Evolutionary conservation across 2,329 filamentous ascomycete genomes (phyloP).

Genomic region (Pseudopyrenochaeta lycopersici): DNA sequence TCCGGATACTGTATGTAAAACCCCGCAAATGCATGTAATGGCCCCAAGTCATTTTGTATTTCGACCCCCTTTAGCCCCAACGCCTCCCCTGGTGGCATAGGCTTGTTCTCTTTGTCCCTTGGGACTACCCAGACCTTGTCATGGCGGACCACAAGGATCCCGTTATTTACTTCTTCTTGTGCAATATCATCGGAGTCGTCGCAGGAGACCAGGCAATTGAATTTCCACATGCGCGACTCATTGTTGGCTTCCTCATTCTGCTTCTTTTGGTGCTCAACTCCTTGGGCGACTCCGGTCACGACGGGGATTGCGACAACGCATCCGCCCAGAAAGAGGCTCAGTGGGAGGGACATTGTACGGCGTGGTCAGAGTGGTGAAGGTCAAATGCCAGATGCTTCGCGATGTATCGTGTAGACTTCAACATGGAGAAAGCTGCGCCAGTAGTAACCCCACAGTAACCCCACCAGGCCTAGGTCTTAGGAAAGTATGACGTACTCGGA

Average conservation of each 20-base stretch:
- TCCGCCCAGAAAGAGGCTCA: slow-evolving; percentile 50
- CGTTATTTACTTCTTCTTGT: slow-evolving; percentile 51
- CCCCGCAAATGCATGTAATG: slow-evolving; percentile 59
- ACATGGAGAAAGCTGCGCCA: too few relatives aligned
- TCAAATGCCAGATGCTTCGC: neutral
- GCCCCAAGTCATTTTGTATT: slow-evolving; percentile 20
- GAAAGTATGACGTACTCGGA: too few relatives aligned
- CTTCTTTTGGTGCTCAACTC: slow-evolving; percentile 59
- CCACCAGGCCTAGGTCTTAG: too few relatives aligned
- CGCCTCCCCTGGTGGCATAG: slow-evolving; percentile 36
- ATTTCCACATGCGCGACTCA: slow-evolving; percentile 61
- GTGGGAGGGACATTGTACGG: slow-evolving; percentile 28
- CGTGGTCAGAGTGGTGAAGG: neutral
- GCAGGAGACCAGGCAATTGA: slow-evolving; percentile 58
- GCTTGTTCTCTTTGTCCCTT: slow-evolving; percentile 40
- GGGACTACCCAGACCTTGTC: slow-evolving; percentile 54
- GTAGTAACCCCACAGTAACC: too few relatives aligned
- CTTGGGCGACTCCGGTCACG: slow-evolving; percentile 61
- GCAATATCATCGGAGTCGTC: slow-evolving; percentile 44
- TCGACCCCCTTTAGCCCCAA: slow-evolving; percentile 5
- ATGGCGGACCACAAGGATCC: slow-evolving; percentile 56
- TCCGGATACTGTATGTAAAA: slow-evolving; percentile 63
- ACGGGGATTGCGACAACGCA: slow-evolving; percentile 57
- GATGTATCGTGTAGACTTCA: neutral
- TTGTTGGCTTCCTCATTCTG: slow-evolving; percentile 60